These are phyloP conservation scores for Pythium rishiriense DNA, from an alignment of 352 stramenopile genomes.

Conservation along the genomic window DNA sequence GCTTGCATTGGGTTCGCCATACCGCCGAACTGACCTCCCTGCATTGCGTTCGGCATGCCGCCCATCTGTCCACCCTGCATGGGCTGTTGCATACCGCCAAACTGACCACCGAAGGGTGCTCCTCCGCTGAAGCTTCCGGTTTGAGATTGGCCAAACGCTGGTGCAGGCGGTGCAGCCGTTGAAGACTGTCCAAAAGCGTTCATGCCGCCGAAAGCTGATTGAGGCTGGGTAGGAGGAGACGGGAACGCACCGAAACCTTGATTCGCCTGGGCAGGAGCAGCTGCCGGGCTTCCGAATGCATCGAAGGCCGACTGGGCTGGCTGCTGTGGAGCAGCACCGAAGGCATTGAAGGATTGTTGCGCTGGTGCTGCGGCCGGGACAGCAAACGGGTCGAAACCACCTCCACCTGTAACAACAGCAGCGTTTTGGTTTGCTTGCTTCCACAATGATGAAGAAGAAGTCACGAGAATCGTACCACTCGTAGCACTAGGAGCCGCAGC, in stretches of 20 bases:
- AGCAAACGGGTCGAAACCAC: constrained; percentile 74
- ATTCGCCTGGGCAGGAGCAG: constrained; percentile 29
- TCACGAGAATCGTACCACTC: constrained; percentile 17
- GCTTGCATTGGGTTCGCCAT: constrained; percentile 34
- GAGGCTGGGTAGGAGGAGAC: constrained; percentile 30
- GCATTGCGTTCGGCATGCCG: constrained; percentile 36
- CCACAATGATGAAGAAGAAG: constrained; percentile 4
- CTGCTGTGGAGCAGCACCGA: constrained; percentile 42
- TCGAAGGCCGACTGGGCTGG: constrained; percentile 54
- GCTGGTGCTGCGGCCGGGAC: constrained; percentile 36
- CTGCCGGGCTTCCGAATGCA: constrained; percentile 41
- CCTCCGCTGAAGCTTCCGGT: constrained; percentile 32
- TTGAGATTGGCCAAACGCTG: constrained; percentile 25
- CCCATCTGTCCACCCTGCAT: constrained; percentile 38
- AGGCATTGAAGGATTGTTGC: constrained; percentile 52
- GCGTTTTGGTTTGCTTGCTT: background rate
- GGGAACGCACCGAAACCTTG: constrained; percentile 11
- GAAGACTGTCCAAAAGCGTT: constrained; percentile 44
- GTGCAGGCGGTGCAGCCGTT: constrained; percentile 15
- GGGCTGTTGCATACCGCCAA: constrained; percentile 22
- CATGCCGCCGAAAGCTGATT: constrained; percentile 39
- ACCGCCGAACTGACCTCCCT: constrained; percentile 39
- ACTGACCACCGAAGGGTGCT: constrained; percentile 14
- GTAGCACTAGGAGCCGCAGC: constrained; percentile 28
- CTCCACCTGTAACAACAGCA: constrained; percentile 26